Percentiles rank a stretch among this genome's conserved stretches.
These are phyloP conservation scores for Candida insectalens DNA, from an alignment of 805 yeast genomes.

Conservation along the genomic window DNA sequence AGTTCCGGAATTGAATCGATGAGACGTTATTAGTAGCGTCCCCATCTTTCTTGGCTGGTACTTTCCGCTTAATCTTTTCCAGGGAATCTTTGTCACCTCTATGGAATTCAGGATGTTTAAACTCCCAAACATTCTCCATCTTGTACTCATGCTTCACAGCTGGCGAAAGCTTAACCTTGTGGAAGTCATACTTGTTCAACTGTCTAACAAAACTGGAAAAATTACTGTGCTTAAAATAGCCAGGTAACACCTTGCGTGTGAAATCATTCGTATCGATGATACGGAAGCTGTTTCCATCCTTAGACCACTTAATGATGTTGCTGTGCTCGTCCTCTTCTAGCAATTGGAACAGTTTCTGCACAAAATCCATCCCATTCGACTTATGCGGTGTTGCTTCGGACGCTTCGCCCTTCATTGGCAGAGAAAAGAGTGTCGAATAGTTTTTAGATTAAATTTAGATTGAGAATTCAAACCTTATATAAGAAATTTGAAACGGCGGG, in stretches of 20 bases:
- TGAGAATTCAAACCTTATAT: too few relatives aligned
- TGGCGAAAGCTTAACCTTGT: conserved; percentile 73
- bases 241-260: conserved; percentile 80
- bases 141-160: conserved; percentile 64
- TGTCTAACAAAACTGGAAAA: conserved; percentile 94
- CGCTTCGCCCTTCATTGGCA: not conserved
- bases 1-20: conserved; percentile 14
- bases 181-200: conserved; percentile 93
- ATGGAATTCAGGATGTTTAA: conserved; percentile 82
- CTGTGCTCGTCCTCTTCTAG: conserved; percentile 71
- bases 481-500: too few relatives aligned
- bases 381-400: not conserved
- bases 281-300: conserved; percentile 76
- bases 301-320: conserved; percentile 78
- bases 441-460: too few relatives aligned
- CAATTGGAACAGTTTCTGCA: conserved; percentile 73
- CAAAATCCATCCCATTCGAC: conserved; percentile 42
- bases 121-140: conserved; percentile 68
- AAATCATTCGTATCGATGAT: conserved; percentile 86
- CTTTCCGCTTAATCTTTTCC: conserved; percentile 81
- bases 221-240: conserved; percentile 90
- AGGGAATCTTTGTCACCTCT: conserved; percentile 68
- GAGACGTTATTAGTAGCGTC: conserved; percentile 11
- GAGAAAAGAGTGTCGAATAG: too few relatives aligned
- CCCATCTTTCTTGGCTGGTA: conserved; percentile 33